A percentile compares a stretch with the other conserved stretches of the same genome.
These are phyloP conservation scores for Ogataea trehalophila DNA, from an alignment of 805 yeast species.

Conservation along the genomic window DNA sequence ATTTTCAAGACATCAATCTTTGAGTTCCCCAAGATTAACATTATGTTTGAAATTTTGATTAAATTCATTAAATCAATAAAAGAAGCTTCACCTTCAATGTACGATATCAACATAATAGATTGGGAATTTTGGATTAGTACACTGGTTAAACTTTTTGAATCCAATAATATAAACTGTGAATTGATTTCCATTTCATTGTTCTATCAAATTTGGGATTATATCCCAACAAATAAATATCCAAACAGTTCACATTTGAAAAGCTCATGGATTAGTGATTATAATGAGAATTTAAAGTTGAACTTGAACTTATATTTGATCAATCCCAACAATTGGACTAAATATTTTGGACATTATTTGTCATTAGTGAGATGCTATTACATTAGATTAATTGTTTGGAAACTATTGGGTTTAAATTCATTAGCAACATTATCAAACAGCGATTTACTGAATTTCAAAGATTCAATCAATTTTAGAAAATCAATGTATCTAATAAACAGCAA, in stretches of 20 bases:
- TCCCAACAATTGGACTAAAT: constrained; percentile 44
- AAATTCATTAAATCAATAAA: constrained; percentile 21
- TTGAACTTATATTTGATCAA: constrained; percentile 52
- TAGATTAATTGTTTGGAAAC: constrained; percentile 64
- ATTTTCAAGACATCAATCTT: constrained; percentile 20
- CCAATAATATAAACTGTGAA: constrained; percentile 59
- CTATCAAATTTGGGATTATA: constrained; percentile 68
- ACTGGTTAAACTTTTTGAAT: constrained; percentile 50
- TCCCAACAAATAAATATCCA: constrained; percentile 36
- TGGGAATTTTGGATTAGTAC: constrained; percentile 79
- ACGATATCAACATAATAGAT: constrained; percentile 34
- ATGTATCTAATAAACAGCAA: constrained; percentile 26
- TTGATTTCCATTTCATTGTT: constrained; percentile 60
- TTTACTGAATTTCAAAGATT: constrained; percentile 13
- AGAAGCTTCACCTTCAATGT: constrained; percentile 4
- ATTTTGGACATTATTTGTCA: constrained; percentile 78
- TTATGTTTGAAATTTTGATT: constrained; percentile 19
- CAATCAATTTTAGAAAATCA: constrained; percentile 10
- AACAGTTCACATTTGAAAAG: not conserved
- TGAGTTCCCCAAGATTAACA: constrained; percentile 21
- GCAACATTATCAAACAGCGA: constrained; percentile 1
- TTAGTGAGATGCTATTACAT: constrained; percentile 65
- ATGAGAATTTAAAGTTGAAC: constrained; percentile 42
- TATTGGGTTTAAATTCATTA: constrained; percentile 30
- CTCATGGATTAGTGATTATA: constrained; percentile 37